A percentile compares a stretch with the other conserved stretches of the same genome.
Evolutionary conservation across 371 early-diverging fungal genomes (phyloP).

Genomic region (Mucor velutinosus): DNA sequence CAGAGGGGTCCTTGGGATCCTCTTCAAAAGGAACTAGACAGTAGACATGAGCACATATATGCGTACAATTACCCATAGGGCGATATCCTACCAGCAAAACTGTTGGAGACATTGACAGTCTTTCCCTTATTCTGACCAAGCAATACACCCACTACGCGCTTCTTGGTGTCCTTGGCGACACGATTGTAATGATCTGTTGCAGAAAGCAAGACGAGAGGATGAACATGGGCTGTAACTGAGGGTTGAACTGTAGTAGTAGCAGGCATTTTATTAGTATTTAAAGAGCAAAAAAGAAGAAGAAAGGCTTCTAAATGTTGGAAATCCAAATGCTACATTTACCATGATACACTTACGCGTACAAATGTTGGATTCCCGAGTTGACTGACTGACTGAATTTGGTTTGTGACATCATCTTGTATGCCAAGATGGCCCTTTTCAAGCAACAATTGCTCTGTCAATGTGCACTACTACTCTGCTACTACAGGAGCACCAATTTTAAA

Average conservation of each 20-base stretch:
- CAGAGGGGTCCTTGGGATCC: slow-evolving; percentile 95
- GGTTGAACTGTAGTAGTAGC: slow-evolving; percentile 47
- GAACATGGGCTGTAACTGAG: slow-evolving; percentile 80
- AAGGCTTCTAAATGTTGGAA: neutral
- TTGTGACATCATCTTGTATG: slow-evolving; percentile 7
- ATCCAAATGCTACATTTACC: neutral
- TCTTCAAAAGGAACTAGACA: slow-evolving; percentile 97
- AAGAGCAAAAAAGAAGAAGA: neutral
- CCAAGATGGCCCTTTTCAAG: neutral
- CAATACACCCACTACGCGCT: slow-evolving; percentile 99
- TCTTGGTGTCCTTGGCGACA: slow-evolving; percentile 92
- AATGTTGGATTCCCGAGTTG: neutral
- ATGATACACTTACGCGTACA: slow-evolving; percentile 4
- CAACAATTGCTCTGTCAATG: neutral
- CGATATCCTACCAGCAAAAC: slow-evolving; percentile 87
- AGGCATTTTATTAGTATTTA: slow-evolving; percentile 27
- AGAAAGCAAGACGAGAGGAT: slow-evolving; percentile 98
- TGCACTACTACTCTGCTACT: neutral
- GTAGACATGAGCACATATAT: neutral
- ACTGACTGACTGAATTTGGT: neutral
- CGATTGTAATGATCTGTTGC: slow-evolving; percentile 99
- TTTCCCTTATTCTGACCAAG: slow-evolving; percentile 93
- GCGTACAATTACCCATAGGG: neutral
- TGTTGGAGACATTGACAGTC: slow-evolving; percentile 96
- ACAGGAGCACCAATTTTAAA: neutral